These are phyloP conservation scores for Xylaria scruposa DNA, from an alignment of 495 filamentous ascomycete species.

Conservation along the genomic window DNA sequence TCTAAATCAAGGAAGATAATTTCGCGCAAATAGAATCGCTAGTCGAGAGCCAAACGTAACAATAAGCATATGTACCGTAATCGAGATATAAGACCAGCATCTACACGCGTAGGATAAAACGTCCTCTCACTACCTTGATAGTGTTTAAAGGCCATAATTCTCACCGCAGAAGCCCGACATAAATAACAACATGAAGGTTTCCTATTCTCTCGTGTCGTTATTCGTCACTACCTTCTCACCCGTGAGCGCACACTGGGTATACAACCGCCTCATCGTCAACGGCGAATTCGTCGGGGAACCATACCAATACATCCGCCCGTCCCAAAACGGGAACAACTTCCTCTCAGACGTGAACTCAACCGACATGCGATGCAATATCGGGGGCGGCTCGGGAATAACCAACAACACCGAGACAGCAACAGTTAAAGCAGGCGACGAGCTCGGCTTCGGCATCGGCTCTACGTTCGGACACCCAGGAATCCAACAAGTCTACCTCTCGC, in stretches of 20 bases:
- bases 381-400: neutral
- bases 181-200: neutral
- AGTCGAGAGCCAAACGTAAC: neutral
- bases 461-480: slow-evolving; percentile 42
- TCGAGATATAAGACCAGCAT: neutral
- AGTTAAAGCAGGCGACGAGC: slow-evolving; percentile 38
- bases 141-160: neutral
- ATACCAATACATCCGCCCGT: slow-evolving; percentile 28
- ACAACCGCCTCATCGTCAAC: slow-evolving; percentile 29
- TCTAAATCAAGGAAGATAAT: neutral
- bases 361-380: slow-evolving; percentile 46
- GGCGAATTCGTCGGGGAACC: slow-evolving; percentile 23
- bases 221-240: neutral
- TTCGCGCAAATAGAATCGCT: neutral
- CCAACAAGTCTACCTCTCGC: slow-evolving; percentile 41
- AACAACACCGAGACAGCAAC: slow-evolving; percentile 19
- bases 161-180: neutral
- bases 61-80: neutral
- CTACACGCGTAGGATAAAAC: neutral
- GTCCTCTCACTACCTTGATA: neutral
- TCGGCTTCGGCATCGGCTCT: slow-evolving; percentile 42
- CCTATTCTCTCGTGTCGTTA: neutral
- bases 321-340: slow-evolving; percentile 28
- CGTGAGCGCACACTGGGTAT: slow-evolving; percentile 21
- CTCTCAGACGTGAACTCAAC: slow-evolving; percentile 42